Conservation (phyloP, 768 basidiomycete species). For the Pulveroboletus sp. region DNA sequence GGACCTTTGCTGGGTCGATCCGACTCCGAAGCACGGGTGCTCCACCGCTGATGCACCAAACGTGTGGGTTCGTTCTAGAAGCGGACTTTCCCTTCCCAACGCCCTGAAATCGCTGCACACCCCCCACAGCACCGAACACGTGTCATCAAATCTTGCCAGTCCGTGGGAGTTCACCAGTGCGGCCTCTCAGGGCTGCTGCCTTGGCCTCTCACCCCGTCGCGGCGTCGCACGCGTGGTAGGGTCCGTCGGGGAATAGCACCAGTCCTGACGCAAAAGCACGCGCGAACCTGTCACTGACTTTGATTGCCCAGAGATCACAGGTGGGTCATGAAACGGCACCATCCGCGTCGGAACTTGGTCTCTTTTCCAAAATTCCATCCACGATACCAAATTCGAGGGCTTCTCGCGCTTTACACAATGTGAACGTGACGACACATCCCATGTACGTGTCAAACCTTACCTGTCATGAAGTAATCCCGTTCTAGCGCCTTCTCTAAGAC, state of each 20-base stretch:
- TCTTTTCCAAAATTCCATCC: conserved; percentile 82
- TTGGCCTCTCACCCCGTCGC: conserved; percentile 11
- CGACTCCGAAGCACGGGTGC: conserved; percentile 14
- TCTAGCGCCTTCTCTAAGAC: conserved; percentile 78
- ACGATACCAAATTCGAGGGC: conserved; percentile 90
- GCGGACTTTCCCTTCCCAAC: conserved; percentile 22
- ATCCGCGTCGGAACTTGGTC: conserved; percentile 50
- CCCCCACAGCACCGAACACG: conserved; percentile 19
- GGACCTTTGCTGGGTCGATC: conserved; percentile 24
- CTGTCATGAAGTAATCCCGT: conserved; percentile 95
- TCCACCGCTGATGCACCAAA: conserved; percentile 7
- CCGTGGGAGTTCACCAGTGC: conserved; percentile 15
- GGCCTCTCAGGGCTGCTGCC: conserved; percentile 11
- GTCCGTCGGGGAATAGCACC: background rate
- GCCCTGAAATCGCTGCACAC: conserved; percentile 5
- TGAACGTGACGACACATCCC: conserved; percentile 18
- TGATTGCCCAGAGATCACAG: conserved; percentile 10
- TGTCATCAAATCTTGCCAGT: conserved; percentile 16
- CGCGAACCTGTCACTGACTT: conserved; percentile 7
- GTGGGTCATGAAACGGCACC: conserved; percentile 16
- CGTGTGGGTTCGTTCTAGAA: conserved; percentile 20
- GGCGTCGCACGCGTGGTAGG: conserved; percentile 2
- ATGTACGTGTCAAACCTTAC: conserved; percentile 32
- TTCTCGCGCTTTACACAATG: conserved; percentile 61
- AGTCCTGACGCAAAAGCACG: conserved; percentile 7